phyloP scores from a whole-genome alignment of 164 flowering plant genomes.

The Taxillus chinensis region DNA sequence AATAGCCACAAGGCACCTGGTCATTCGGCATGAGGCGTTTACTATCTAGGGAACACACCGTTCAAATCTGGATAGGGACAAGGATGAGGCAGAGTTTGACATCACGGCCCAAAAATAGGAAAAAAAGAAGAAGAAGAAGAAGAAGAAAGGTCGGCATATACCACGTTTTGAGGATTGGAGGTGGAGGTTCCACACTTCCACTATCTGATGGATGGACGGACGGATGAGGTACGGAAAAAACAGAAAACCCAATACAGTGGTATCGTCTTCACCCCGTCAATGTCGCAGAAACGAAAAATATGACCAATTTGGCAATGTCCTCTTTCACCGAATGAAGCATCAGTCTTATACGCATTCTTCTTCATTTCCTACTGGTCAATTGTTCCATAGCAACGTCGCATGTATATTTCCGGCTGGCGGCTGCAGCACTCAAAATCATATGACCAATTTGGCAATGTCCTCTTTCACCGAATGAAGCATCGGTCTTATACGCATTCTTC shows the following conservation, averaged over 20 bases:
- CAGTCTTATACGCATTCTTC: constrained; percentile 38
- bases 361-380: constrained; percentile 54
- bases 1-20: too few species aligned
- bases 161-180: constrained; percentile 3
- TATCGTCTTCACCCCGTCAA: constrained; percentile 47
- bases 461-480: constrained; percentile 37
- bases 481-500: constrained; percentile 41
- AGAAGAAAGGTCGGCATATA: too few species aligned
- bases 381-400: constrained; percentile 53
- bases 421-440: constrained; percentile 13
- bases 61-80: too few species aligned
- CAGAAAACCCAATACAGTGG: constrained; percentile 56
- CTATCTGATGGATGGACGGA: constrained; percentile 19
- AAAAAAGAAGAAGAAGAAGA: too few species aligned
- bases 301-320: constrained; percentile 30
- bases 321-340: constrained; percentile 35
- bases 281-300: constrained; percentile 52
- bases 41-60: too few species aligned
- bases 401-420: constrained; percentile 3
- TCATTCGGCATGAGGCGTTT: too few species aligned
- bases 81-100: too few species aligned
- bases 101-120: too few species aligned
- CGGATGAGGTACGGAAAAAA: constrained; percentile 66
- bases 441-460: constrained; percentile 49
- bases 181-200: constrained; percentile 20